A percentile compares a stretch with the other conserved stretches of the same genome.
Evolutionary conservation across 768 basidiomycete genomes (phyloP).

Genomic region (Ephemerocybe angulata): DNA sequence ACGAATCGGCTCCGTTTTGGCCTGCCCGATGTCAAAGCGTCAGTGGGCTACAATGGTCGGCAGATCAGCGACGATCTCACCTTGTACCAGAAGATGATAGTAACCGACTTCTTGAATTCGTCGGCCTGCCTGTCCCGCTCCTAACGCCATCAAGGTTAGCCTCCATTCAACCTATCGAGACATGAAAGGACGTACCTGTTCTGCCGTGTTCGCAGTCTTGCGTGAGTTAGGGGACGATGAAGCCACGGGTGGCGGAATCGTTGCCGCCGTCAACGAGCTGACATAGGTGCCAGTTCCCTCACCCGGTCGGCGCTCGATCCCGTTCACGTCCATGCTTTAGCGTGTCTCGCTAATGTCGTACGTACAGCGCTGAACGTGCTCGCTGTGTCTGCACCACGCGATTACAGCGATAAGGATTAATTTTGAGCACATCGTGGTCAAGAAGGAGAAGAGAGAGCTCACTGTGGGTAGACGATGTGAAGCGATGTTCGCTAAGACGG

Average conservation of each 20-base stretch:
- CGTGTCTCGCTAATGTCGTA: not conserved
- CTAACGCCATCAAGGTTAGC: conserved; percentile 10
- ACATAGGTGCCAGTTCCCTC: conserved; percentile 1
- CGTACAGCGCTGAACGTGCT: not conserved
- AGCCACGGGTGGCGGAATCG: not conserved
- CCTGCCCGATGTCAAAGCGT: conserved; percentile 36
- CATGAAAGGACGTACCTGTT: conserved; percentile 9
- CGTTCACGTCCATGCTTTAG: not conserved
- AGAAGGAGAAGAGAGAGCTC: not conserved
- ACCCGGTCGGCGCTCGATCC: not conserved
- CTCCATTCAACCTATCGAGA: conserved; percentile 1
- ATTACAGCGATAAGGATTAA: not conserved
- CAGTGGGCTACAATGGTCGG: conserved; percentile 4
- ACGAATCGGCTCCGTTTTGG: conserved; percentile 52
- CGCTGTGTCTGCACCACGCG: no score
- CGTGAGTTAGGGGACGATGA: not conserved
- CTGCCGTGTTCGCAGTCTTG: not conserved
- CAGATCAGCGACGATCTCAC: conserved; percentile 26
- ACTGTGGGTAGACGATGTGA: not conserved
- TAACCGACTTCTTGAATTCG: conserved; percentile 52
- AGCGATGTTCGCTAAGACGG: not conserved
- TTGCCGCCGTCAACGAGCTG: conserved; percentile 3
- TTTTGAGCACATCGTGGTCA: not conserved
- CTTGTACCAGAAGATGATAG: conserved; percentile 70
- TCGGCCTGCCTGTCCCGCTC: conserved; percentile 40